phyloP scores from a whole-genome alignment of 441 rosid species.

The Populus hybrid region DNA sequence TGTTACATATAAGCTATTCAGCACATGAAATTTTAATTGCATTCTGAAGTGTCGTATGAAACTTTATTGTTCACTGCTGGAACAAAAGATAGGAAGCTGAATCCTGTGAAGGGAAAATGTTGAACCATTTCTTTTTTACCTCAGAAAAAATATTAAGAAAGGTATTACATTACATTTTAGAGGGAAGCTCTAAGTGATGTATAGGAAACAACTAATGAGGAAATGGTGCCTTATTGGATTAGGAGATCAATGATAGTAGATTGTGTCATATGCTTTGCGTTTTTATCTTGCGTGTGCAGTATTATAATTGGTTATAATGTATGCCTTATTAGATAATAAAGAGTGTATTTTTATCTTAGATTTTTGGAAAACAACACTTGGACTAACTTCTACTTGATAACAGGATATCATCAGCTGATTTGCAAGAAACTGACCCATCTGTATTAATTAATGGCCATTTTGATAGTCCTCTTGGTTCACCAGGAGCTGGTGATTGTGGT shows the following conservation, averaged over 20 bases:
- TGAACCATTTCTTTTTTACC: background rate
- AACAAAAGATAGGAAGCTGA: background rate
- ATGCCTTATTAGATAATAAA: background rate
- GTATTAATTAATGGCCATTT: constrained; percentile 94
- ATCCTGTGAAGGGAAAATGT: background rate
- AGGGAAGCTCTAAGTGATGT: background rate
- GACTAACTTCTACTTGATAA: constrained; percentile 21
- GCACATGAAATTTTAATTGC: background rate
- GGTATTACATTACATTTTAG: background rate
- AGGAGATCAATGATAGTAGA: background rate
- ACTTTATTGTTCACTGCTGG: background rate
- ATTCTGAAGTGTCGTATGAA: background rate
- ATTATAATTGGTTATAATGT: background rate
- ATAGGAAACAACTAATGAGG: background rate
- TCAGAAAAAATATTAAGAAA: background rate
- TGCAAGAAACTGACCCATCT: constrained; percentile 64
- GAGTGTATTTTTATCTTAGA: background rate
- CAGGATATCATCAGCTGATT: constrained; percentile 76
- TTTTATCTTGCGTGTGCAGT: background rate
- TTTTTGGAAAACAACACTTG: constrained; percentile 2
- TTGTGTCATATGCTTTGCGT: background rate
- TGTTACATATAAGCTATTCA: background rate
- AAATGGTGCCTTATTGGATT: background rate
- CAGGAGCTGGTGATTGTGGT: constrained; percentile 98
- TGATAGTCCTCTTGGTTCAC: constrained; percentile 89